Evolutionary conservation across 148 eudicot genomes (phyloP).

Genomic region (Rhododendron kiyosumense): DNA sequence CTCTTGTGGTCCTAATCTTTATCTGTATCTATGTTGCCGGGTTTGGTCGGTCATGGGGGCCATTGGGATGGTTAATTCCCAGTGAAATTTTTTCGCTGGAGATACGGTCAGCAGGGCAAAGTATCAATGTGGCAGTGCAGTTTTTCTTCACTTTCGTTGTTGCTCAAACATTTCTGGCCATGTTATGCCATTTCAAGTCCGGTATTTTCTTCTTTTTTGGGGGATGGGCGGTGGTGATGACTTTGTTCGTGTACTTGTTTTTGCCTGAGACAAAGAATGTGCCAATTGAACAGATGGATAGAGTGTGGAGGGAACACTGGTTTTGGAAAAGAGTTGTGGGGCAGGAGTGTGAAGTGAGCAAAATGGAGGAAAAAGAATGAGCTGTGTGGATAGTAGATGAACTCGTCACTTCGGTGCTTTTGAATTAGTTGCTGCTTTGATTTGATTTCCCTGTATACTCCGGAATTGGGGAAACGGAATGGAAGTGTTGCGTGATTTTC

Average conservation of each 20-base stretch:
- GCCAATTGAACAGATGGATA: constrained; percentile 14
- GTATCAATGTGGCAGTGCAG: constrained; percentile 9
- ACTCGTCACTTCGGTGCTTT: background rate
- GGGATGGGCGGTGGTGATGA: constrained; percentile 43
- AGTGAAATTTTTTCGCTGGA: constrained; percentile 7
- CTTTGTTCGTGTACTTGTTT: constrained; percentile 22
- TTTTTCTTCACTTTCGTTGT: constrained; percentile 9
- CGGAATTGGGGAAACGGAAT: background rate
- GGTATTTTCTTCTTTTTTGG: constrained; percentile 38
- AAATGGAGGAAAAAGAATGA: background rate
- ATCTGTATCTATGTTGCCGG: too few relatives aligned
- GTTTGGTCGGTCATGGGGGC: constrained; percentile 52
- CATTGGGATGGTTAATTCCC: constrained; percentile 36
- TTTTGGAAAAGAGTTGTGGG: constrained; percentile 11
- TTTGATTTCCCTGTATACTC: background rate
- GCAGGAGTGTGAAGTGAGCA: background rate
- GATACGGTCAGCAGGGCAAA: constrained; percentile 1
- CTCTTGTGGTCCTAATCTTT: too few relatives aligned
- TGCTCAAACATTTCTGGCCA: constrained; percentile 1
- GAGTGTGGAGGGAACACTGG: background rate
- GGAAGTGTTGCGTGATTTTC: background rate
- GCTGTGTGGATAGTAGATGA: background rate
- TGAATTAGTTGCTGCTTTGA: background rate
- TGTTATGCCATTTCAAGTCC: constrained; percentile 9
- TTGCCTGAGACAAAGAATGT: constrained; percentile 10